These are phyloP conservation scores for Puccinia polysora DNA, from an alignment of 1,284 basidiomycete genomes.

Conservation along the genomic window DNA sequence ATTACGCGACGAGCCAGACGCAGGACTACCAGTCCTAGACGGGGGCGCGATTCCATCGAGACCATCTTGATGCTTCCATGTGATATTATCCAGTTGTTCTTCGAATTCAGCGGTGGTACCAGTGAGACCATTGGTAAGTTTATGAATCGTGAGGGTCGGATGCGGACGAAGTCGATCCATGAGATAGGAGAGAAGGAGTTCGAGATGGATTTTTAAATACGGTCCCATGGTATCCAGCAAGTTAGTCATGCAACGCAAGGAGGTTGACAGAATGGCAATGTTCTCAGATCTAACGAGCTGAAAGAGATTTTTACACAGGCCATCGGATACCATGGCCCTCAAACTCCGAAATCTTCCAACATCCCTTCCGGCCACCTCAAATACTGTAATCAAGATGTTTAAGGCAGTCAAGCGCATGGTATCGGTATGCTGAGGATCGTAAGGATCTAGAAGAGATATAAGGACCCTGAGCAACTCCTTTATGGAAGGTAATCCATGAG, in stretches of 20 bases:
- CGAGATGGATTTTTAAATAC: conserved; percentile 91
- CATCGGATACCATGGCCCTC: conserved; percentile 69
- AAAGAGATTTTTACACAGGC: conserved; percentile 93
- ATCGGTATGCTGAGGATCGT: conserved; percentile 90
- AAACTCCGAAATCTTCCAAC: conserved; percentile 67
- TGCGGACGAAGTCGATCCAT: conserved; percentile 71
- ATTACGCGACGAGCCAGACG: conserved; percentile 56
- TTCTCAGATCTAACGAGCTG: conserved; percentile 87
- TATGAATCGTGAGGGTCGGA: conserved; percentile 49
- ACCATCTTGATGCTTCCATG: conserved; percentile 48
- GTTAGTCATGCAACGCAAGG: conserved; percentile 78
- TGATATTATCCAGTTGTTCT: conserved; percentile 47
- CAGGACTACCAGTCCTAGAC: conserved; percentile 52
- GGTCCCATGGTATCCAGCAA: conserved; percentile 82
- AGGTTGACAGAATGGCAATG: conserved; percentile 68
- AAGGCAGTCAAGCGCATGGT: conserved; percentile 87
- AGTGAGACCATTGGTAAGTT: conserved; percentile 47
- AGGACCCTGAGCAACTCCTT: conserved; percentile 89
- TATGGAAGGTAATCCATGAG: conserved; percentile 86
- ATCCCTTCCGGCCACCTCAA: conserved; percentile 74
- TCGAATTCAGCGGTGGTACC: conserved; percentile 50
- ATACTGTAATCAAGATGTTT: conserved; percentile 77
- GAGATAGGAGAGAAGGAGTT: conserved; percentile 87
- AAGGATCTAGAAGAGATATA: conserved; percentile 89
- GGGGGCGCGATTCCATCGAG: conserved; percentile 43